Conservation (phyloP, 164 flowering plant genomes). For the Stephania yunnanensis region DNA sequence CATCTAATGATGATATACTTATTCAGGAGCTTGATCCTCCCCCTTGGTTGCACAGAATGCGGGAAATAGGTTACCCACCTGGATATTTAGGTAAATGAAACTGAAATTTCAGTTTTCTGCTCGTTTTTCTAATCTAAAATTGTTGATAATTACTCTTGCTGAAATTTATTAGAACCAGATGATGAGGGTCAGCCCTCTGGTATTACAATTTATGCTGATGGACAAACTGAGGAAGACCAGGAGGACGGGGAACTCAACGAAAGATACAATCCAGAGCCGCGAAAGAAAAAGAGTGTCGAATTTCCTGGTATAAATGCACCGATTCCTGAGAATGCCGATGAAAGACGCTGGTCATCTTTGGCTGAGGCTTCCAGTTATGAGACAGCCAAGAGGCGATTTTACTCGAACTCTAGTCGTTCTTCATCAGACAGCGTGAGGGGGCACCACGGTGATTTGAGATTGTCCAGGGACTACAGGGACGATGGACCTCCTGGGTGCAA, state of each 20-base stretch:
- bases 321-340: conserved; percentile 79
- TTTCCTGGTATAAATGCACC: conserved; percentile 96
- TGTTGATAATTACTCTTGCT: not conserved
- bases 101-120: not conserved
- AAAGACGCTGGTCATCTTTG: conserved; percentile 51
- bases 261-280: conserved; percentile 22
- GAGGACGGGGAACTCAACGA: conserved; percentile 80
- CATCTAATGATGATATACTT: not conserved
- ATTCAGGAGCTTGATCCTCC: conserved; percentile 97
- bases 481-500: conserved; percentile 61
- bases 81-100: conserved; percentile 74
- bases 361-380: conserved; percentile 26
- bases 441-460: conserved; percentile 35
- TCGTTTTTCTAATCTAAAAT: not conserved
- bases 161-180: conserved; percentile 31
- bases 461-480: conserved; percentile 45
- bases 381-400: conserved; percentile 23
- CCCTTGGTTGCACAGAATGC: conserved; percentile 95
- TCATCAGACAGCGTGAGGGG: conserved; percentile 34
- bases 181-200: conserved; percentile 75
- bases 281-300: conserved; percentile 58
- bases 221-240: conserved; percentile 32
- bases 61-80: conserved; percentile 93
- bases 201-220: conserved; percentile 68
- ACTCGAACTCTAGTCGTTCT: conserved; percentile 29